Percentiles rank a stretch among this genome's conserved stretches.
These are phyloP conservation scores for Colletotrichum sp. DNA, from an alignment of 2,329 filamentous ascomycete genomes.

Conservation along the genomic window DNA sequence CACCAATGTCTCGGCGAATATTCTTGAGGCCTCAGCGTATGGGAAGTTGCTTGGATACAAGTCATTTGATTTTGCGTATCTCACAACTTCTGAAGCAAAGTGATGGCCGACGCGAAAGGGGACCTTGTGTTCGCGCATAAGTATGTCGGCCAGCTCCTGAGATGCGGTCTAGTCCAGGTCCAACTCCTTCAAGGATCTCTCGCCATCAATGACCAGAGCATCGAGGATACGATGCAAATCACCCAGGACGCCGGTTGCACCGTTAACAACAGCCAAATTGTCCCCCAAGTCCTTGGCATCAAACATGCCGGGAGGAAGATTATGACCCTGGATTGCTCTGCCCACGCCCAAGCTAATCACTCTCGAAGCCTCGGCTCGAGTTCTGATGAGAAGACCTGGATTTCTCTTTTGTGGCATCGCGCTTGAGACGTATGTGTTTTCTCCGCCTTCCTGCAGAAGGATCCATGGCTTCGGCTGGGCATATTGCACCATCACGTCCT, in stretches of 20 bases:
- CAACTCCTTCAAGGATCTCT: constrained; percentile 2
- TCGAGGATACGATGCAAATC: constrained; percentile 3
- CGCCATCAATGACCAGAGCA: background rate
- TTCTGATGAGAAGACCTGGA: background rate
- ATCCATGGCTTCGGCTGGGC: constrained; percentile 13
- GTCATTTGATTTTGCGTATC: background rate
- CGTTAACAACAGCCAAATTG: constrained; percentile 1
- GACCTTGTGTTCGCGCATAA: constrained; percentile 6
- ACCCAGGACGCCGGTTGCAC: background rate
- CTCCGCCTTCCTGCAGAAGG: constrained; percentile 5
- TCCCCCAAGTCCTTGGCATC: constrained; percentile 6
- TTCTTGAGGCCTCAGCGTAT: background rate
- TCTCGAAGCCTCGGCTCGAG: background rate
- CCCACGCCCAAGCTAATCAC: background rate
- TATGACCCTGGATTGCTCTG: constrained; percentile 11
- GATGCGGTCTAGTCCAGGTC: constrained; percentile 15
- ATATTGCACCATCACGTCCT: constrained; percentile 14
- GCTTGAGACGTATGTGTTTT: constrained; percentile 13
- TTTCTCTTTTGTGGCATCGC: constrained; percentile 17
- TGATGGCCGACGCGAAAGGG: constrained; percentile 15
- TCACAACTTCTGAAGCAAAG: constrained; percentile 15
- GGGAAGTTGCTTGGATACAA: constrained; percentile 4
- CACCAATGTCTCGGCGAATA: background rate
- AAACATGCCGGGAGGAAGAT: constrained; percentile 6
- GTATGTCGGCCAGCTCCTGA: constrained; percentile 8